Evolutionary conservation across 176 grass and related monocot genomes (phyloP), one percentile per base, ranked within the genome.

Genomic region (Cenchrus fungigraminus): DNA sequence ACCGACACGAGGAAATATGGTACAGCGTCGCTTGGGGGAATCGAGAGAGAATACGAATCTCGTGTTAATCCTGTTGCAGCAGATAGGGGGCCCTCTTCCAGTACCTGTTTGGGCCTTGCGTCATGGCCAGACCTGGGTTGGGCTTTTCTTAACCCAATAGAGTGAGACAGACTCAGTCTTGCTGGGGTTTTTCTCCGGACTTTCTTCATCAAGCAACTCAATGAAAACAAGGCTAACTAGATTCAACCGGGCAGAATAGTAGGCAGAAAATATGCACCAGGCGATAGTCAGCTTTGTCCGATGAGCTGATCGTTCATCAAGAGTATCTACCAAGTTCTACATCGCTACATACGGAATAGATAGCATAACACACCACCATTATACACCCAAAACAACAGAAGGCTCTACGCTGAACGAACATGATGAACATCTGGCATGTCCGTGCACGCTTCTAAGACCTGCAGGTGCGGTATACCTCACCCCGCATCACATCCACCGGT

Each of bases 391-490:
- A 90, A 72, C 69, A 88, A 70, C 37, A 82, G 0, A 0, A 67
- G 4, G 64, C 6, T 73, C 56, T 74, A 71, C 59, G 76, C 58
- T 29, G 20, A 47, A 54, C 47, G 52, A 55, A 40, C 72, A 70
- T 14, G 51, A 46, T 46, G 25, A 78, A 32, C 31, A 16, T 37
- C 15, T 50, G 42, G 73, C 34, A 17, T 7, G 44, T 20, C 59
- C 7, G 14, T 53, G 37, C 25, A 25, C 25, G 59, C 68, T 16
- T 8, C 60, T 90, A 95, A 65, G 87, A 88, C 34, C 86, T 89
- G 82, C 96, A 95, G 5, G 93, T 93, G 81, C 86, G 93, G 85
- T 95, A 95, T 20, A 98, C 87, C 80, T 98, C 93, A 62, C 87
- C 96, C 19, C 96, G 91, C 93, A 98, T 89, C 65, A 87, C 50